A percentile compares a stretch with the other conserved stretches of the same genome.
Conservation (phyloP, 2,329 filamentous ascomycete genomes). For the Talaromyces amestolkiae region DNA sequence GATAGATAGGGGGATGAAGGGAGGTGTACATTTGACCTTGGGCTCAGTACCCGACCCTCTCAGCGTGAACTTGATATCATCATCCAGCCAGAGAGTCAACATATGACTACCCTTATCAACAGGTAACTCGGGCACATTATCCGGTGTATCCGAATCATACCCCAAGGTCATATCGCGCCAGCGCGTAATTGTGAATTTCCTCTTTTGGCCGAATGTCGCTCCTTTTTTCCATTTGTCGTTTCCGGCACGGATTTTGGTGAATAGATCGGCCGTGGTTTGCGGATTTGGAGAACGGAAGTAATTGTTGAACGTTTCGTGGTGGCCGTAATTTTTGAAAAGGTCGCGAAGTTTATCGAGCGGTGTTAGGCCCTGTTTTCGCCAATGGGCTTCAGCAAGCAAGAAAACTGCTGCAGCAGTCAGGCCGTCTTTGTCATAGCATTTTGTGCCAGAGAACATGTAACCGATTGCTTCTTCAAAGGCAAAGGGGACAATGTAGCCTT, state of each 20-base stretch:
- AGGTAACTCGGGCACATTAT: slow-evolving; percentile 55
- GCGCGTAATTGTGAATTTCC: slow-evolving; percentile 49
- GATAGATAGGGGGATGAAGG: background rate
- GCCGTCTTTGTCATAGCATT: slow-evolving; percentile 63
- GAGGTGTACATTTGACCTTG: slow-evolving; percentile 57
- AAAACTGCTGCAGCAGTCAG: slow-evolving; percentile 61
- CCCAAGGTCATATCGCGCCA: slow-evolving; percentile 64
- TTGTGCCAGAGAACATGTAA: slow-evolving; percentile 62
- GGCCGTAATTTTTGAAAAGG: slow-evolving; percentile 58
- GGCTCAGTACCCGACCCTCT: slow-evolving; percentile 64
- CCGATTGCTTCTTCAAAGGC: slow-evolving; percentile 66
- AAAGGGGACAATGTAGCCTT: slow-evolving; percentile 54
- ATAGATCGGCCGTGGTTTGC: slow-evolving; percentile 53
- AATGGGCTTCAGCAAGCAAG: slow-evolving; percentile 54
- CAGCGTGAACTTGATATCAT: slow-evolving; percentile 56
- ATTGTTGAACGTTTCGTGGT: slow-evolving; percentile 62
- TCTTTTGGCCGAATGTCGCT: slow-evolving; percentile 44
- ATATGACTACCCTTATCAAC: slow-evolving; percentile 60
- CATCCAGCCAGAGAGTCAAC: slow-evolving; percentile 60
- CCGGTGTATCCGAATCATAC: slow-evolving; percentile 55
- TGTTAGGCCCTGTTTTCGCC: slow-evolving; percentile 53
- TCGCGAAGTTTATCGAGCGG: slow-evolving; percentile 57
- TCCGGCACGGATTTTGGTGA: slow-evolving; percentile 52
- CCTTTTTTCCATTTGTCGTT: slow-evolving; percentile 40
- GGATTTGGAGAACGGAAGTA: slow-evolving; percentile 61